These are phyloP conservation scores for Diaporthe sp. DNA, from an alignment of 2,329 filamentous ascomycete species.

Conservation along the genomic window DNA sequence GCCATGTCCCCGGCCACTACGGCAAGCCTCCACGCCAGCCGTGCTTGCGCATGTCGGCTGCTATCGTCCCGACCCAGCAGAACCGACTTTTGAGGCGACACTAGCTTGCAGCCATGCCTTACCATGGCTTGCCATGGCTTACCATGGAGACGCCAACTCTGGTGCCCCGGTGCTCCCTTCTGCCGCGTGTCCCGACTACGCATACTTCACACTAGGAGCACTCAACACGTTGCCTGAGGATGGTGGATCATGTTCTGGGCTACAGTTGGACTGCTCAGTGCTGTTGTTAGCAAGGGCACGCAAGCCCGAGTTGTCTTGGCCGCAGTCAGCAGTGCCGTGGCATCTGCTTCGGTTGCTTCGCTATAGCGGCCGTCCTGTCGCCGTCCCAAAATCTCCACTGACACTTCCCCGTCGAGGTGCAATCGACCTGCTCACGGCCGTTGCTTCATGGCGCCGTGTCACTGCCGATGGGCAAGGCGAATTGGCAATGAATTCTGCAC, in stretches of 20 bases:
- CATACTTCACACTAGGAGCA: constrained; percentile 16
- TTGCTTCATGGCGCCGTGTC: neutral
- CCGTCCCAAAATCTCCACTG: neutral
- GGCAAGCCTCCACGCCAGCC: constrained; percentile 4
- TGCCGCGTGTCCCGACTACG: neutral
- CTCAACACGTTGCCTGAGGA: neutral
- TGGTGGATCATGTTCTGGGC: neutral
- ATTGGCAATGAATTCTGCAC: constrained; percentile 4
- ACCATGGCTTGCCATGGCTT: neutral
- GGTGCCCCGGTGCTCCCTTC: neutral
- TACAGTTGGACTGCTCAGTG: neutral
- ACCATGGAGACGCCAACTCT: neutral
- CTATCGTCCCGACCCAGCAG: neutral
- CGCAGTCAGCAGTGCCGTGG: neutral
- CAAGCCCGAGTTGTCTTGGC: neutral
- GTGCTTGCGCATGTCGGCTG: neutral
- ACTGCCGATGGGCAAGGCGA: neutral
- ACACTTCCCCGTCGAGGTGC: neutral
- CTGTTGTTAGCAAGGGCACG: neutral
- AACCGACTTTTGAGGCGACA: neutral
- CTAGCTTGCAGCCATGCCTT: neutral
- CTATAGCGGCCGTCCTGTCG: neutral
- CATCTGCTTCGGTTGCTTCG: neutral
- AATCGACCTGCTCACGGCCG: neutral
- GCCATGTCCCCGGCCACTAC: neutral